phyloP scores from a whole-genome alignment of 495 filamentous ascomycete genomes.

The Talaromyces thailandensis region DNA sequence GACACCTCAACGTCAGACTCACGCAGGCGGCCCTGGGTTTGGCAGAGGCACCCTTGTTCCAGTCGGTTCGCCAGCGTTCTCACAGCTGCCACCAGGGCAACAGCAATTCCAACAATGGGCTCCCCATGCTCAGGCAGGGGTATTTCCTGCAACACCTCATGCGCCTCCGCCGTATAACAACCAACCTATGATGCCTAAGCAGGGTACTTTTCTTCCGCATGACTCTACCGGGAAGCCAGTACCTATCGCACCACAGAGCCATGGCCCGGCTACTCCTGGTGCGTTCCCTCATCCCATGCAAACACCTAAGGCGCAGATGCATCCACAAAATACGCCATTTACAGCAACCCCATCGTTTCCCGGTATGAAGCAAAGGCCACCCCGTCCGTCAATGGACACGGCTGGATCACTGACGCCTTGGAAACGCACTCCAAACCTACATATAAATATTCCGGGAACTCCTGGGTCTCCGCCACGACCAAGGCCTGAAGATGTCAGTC shows the following conservation, averaged over 20 bases:
- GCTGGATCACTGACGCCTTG: conserved; percentile 39
- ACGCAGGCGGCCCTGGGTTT: neutral
- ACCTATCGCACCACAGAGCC: conserved; percentile 15
- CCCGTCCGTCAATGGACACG: conserved; percentile 32
- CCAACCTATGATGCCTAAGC: conserved; percentile 12
- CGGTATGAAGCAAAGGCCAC: conserved; percentile 20
- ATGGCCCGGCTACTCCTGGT: conserved; percentile 15
- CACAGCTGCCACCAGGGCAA: conserved; percentile 19
- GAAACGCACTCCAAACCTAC: conserved; percentile 33
- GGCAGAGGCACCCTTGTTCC: neutral
- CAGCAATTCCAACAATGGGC: conserved; percentile 35
- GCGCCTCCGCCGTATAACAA: conserved; percentile 13
- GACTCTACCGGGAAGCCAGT: conserved; percentile 9
- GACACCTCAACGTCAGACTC: conserved; percentile 1
- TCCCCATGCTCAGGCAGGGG: conserved; percentile 7
- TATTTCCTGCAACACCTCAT: conserved; percentile 14
- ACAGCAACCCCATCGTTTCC: conserved; percentile 13
- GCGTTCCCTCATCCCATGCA: conserved; percentile 14
- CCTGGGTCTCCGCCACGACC: conserved; percentile 39
- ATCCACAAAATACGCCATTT: conserved; percentile 6
- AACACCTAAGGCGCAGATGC: conserved; percentile 22
- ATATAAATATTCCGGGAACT: conserved; percentile 26
- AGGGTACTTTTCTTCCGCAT: conserved; percentile 6
- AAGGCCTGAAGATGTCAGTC: conserved; percentile 41
- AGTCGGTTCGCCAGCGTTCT: conserved; percentile 5